Evolutionary conservation across 306 rosid species (phyloP).

Genomic region (Trifolium pratense): DNA sequence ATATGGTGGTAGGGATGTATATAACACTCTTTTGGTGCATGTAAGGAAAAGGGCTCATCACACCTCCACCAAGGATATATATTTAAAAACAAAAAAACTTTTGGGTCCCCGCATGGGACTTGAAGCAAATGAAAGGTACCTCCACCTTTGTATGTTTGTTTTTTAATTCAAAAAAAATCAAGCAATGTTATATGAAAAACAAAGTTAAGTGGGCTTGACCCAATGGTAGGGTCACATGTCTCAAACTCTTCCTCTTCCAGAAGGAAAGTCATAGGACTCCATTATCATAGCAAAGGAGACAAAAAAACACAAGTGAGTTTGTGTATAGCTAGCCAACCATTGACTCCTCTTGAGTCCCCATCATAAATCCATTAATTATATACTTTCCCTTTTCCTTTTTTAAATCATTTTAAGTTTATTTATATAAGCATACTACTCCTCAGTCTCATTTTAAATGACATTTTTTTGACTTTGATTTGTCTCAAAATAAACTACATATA

Average conservation of each 20-base stretch:
- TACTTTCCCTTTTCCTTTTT: too few species aligned
- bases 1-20: slow-evolving; percentile 58
- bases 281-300: slow-evolving; percentile 68
- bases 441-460: too few species aligned
- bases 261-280: slow-evolving; percentile 51
- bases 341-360: slow-evolving; percentile 65
- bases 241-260: slow-evolving; percentile 49
- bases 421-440: too few species aligned
- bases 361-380: slow-evolving; percentile 48
- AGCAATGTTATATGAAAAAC: slow-evolving; percentile 56
- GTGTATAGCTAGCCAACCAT: slow-evolving; percentile 60
- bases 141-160: slow-evolving; percentile 51
- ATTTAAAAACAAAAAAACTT: slow-evolving; percentile 27
- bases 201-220: slow-evolving; percentile 57
- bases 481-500: too few species aligned
- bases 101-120: slow-evolving; percentile 71
- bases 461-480: too few species aligned
- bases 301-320: slow-evolving; percentile 79
- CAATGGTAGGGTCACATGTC: slow-evolving; percentile 63
- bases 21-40: slow-evolving; percentile 77
- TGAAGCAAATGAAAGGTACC: slow-evolving; percentile 51
- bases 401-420: too few species aligned
- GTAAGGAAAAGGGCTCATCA: slow-evolving; percentile 49
- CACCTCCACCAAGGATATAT: slow-evolving; percentile 41
- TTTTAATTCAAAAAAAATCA: slow-evolving; percentile 44